Evolutionary conservation across 176 grass and related monocot species (phyloP), one percentile per base, ranked within the genome.

Genomic region (Eleusine indica): DNA sequence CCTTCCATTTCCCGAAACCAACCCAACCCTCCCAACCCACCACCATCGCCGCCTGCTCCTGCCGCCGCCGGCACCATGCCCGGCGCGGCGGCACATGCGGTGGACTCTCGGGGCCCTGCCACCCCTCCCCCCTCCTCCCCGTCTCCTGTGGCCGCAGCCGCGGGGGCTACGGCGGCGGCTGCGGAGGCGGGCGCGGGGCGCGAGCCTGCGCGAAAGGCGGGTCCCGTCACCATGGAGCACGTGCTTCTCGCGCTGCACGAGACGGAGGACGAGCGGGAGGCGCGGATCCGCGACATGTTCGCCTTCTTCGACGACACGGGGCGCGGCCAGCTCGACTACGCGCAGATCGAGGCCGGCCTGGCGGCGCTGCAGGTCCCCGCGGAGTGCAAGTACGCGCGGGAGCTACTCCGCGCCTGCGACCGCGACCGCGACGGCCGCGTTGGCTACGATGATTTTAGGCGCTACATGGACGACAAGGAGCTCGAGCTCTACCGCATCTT

Each of bases 401-500:
- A 97, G 76, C 92, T 97, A 53, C 78, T 97, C 79, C 90, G 88
- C 79, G 95, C 91, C 60, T 97, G 95, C 85, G 95, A 94, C 77
- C 90, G 88, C 57, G 88, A 97, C 83, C 88, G 92, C 42, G 95
- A 94, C 37, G 95, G 95, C 11, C 90, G 93, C 79, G 90, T 97
- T 32, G 88, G 88, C 13, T 97, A 94, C 87, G 83, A 94, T 17
- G 95, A 97, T 60, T 97, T 97, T 85, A 84, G 92, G 66, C 81
- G 90, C 9, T 94, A 97, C 75, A 97, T 97, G 95, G 95, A 97
- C 85, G 92, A 91, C 71, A 97, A 97, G 88, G 95, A 97, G 88
- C 91, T 97, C 82, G 95, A 97, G 87, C 86, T 97, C 79, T 97
- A 97, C 85, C 90, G 90, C 82, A 97, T 97, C 70, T 97, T 97